Base-by-base conservation (phyloP, 176 grass and related monocot species). In the Stipa capillata region DNA sequence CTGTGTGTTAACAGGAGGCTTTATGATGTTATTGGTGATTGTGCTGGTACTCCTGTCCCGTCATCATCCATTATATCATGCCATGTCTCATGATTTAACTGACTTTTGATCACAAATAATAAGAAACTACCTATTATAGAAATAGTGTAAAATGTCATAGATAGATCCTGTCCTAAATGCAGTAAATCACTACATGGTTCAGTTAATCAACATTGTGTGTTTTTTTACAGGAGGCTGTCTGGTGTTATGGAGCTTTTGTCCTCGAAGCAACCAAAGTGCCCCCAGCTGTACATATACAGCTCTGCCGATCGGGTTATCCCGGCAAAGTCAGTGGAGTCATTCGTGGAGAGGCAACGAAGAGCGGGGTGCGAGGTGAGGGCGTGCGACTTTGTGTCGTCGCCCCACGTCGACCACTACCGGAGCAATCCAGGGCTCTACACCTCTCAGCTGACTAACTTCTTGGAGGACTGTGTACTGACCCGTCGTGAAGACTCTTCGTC, bases 241-340 rank as follows among this genome's bases (percentile, higher is more conserved):
- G 91, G 85, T 74, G 78, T 97, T 11, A 83, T 93, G 83, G 84
- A 93, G 80, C 34, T 89, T 20, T 82, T 97, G 52, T 91, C 88
- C 1, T 85, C 64, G 6, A 88, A 89, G 52, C 94, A 93, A 83
- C 94, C 94, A 9, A 90, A 83, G 55, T 97, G 94, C 39, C 90
- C 90, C 6, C 94, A 97, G 40, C 29, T 97, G 42, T 97, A 97
- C 41, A 89, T 97, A 74, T 97, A 97, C 81, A 97, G 94, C 81
- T 91, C 91, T 0, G 88, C 91, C 0, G 94, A 97, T 55, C 78
- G 85, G 75, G 95, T 98, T 21, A 98, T 98, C 56, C 95, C 95
- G 4, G 89, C 85, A 8, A 92, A 88, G 65, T 98, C 92, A 0
- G 89, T 98, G 60, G 90, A 98, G 73, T 88, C 85, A 1, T 98